These are phyloP conservation scores for Candida xyloterini DNA, from an alignment of 805 yeast species.

Conservation along the genomic window DNA sequence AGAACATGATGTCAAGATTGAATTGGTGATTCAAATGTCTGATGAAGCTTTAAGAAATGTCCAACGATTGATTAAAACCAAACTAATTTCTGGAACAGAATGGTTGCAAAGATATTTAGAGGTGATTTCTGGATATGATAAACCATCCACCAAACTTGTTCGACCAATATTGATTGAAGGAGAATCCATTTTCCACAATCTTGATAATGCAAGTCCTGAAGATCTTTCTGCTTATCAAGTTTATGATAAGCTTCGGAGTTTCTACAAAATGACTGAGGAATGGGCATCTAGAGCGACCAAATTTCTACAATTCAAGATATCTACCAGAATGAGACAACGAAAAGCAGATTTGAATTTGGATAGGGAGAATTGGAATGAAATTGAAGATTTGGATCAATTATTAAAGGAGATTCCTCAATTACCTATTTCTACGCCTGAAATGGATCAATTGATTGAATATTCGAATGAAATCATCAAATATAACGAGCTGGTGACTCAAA, in stretches of 20 bases:
- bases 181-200: slow-evolving; percentile 39
- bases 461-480: slow-evolving; percentile 50
- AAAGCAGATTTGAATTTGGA: slow-evolving; percentile 11
- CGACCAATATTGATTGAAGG: slow-evolving; percentile 51
- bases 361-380: slow-evolving; percentile 25
- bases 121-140: slow-evolving; percentile 38
- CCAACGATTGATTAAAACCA: slow-evolving; percentile 36
- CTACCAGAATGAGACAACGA: slow-evolving; percentile 41
- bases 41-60: slow-evolving; percentile 50
- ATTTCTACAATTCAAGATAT: slow-evolving; percentile 49
- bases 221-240: slow-evolving; percentile 13
- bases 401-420: slow-evolving; percentile 46
- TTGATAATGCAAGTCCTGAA: slow-evolving; percentile 1
- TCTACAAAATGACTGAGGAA: slow-evolving; percentile 43
- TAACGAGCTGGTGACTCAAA: slow-evolving; percentile 42
- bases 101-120: slow-evolving; percentile 52
- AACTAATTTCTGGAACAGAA: slow-evolving; percentile 43
- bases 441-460: slow-evolving; percentile 55
- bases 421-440: slow-evolving; percentile 54
- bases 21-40: slow-evolving; percentile 45
- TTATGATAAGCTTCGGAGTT: slow-evolving; percentile 36
- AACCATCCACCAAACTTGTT: slow-evolving; percentile 46
- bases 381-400: slow-evolving; percentile 37
- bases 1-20: slow-evolving; percentile 32
- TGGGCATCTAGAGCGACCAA: slow-evolving; percentile 58